Evolutionary conservation across 2,329 filamentous ascomycete species (phyloP), one percentile per base, ranked within the genome.

Genomic region (Epichloe hybrida): DNA sequence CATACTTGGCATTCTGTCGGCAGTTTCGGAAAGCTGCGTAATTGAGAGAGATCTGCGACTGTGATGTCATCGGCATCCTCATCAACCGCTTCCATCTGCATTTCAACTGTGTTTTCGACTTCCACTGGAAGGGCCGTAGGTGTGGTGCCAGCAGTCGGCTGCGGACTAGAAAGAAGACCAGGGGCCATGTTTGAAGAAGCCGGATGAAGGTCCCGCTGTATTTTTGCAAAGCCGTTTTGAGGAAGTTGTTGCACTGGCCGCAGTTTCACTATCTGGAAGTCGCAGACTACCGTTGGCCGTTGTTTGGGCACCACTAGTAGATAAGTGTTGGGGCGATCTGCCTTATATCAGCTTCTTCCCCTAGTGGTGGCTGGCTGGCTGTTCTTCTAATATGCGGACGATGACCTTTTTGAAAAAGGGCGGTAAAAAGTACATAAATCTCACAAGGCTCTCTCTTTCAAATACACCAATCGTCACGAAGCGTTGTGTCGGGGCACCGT

Each of bases 1-100:
- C 74, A 74, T 35, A 76, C 73, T 56, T 72, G 68, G 45, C 68
- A 69, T 56, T 69, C 66, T 35, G 68, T 61, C 15, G 72, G 70
- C n/a, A 69, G 64, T 55, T 72, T 69, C 49, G 69, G 72, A 56
- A 72, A 68, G 61, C 70, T 76, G 57, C 71, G 65, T 27, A 77
- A 67, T 46, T 73, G 66, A 38, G 73, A 72, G 42, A 77, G 65
- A 48, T 71, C 68, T 55, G 74, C 71, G 52, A 70, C 66, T 50
- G 63, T 63, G 47, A 64, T 60, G 48, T 69, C 65, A 27, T 64
- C 61, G 41, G 65, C 54, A 31, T 54, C 57, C 47, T 54, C 55
- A 46, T 54, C 57, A 45, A 54, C 59, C 38, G 52, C 53, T 21
- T 52, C 56, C 50, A 58, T 51, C 31, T 53, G 52, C 21, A 37